Conservation (phyloP, 164 flowering plant genomes). For the Piper longum region DNA sequence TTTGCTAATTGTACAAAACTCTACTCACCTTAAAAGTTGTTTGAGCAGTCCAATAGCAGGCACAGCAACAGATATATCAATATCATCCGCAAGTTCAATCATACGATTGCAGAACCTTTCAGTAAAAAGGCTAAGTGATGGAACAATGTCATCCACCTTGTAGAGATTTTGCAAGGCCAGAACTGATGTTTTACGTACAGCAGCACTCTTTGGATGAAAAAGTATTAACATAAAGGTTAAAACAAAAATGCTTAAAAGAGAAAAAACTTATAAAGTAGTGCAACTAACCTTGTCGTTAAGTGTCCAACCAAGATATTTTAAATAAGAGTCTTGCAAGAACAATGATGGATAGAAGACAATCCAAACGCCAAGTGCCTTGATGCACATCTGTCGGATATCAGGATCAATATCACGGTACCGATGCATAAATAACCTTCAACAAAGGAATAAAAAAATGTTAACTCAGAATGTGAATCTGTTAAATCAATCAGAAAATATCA, state of each 20-base stretch:
- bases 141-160: slow-evolving; percentile 87
- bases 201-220: slow-evolving; percentile 58
- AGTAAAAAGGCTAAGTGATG: slow-evolving; percentile 82
- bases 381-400: slow-evolving; percentile 73
- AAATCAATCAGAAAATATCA: neutral
- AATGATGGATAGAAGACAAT: slow-evolving; percentile 82
- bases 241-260: neutral
- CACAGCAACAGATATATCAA: slow-evolving; percentile 95
- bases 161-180: slow-evolving; percentile 85
- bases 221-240: slow-evolving; percentile 1
- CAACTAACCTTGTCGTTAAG: slow-evolving; percentile 77
- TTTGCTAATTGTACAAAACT: neutral
- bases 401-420: slow-evolving; percentile 95
- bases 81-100: slow-evolving; percentile 98
- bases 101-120: slow-evolving; percentile 90
- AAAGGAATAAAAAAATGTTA: slow-evolving; percentile 9
- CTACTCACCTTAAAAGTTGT: slow-evolving; percentile 63
- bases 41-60: slow-evolving; percentile 90
- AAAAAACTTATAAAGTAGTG: slow-evolving; percentile 3
- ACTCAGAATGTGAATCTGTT: neutral
- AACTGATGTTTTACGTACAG: slow-evolving; percentile 86
- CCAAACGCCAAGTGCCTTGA: slow-evolving; percentile 92
- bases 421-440: slow-evolving; percentile 85
- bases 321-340: slow-evolving; percentile 83
- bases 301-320: slow-evolving; percentile 99